These are phyloP conservation scores for Cephaloascus fragrans DNA, from an alignment of 805 yeast genomes.

Conservation along the genomic window DNA sequence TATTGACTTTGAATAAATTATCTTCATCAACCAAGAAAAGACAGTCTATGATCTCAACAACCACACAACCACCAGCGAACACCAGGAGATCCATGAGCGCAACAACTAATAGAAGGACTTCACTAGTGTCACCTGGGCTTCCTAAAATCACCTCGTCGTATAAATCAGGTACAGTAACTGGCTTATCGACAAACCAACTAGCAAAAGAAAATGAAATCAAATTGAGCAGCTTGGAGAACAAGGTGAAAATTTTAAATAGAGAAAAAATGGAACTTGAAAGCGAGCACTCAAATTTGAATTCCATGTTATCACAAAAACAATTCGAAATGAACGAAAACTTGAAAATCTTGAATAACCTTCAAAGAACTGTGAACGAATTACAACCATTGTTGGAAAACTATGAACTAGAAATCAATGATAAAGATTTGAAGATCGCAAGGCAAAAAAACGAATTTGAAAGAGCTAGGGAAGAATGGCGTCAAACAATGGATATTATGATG, in stretches of 20 bases:
- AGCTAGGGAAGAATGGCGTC: constrained; percentile 51
- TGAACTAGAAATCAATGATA: constrained; percentile 28
- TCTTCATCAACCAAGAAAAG: neutral
- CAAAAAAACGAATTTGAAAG: constrained; percentile 38
- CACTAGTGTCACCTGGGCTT: neutral
- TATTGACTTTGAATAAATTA: neutral
- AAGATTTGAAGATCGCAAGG: constrained; percentile 36
- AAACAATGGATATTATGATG: constrained; percentile 46
- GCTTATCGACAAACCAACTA: neutral
- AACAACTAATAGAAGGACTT: neutral
- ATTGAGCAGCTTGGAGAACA: neutral
- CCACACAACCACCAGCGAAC: neutral
- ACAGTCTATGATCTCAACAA: neutral
- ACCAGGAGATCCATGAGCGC: neutral
- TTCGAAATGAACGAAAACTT: constrained; percentile 29
- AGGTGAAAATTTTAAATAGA: constrained; percentile 1
- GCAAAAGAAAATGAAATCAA: neutral
- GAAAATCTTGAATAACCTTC: constrained; percentile 36
- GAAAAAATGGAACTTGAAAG: neutral
- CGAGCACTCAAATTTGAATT: neutral
- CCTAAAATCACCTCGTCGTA: neutral
- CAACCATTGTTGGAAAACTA: constrained; percentile 38
- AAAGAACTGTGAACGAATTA: constrained; percentile 35
- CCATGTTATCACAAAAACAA: neutral
- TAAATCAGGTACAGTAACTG: neutral